Evolutionary conservation across 2,329 filamentous ascomycete genomes (phyloP).

Genomic region (Fusarium neocosmosporiellum): DNA sequence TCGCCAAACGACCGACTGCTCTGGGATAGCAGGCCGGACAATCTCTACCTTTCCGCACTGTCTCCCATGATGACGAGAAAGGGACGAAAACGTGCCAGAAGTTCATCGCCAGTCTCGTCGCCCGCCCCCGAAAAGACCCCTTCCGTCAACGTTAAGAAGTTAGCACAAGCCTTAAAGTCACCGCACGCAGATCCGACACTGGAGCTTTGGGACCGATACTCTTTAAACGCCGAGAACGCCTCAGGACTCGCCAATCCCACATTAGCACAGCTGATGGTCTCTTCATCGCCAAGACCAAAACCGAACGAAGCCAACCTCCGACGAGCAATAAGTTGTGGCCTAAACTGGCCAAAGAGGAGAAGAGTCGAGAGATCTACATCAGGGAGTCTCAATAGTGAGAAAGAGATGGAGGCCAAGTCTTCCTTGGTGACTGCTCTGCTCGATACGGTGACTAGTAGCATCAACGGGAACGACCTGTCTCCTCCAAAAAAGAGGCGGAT

Average conservation of each 20-base stretch:
- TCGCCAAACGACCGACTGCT: slow-evolving; percentile 72
- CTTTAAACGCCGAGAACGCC: slow-evolving; percentile 58
- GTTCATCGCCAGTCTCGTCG: slow-evolving; percentile 79
- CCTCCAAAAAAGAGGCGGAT: slow-evolving; percentile 55
- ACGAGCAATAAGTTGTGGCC: slow-evolving; percentile 75
- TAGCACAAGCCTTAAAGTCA: slow-evolving; percentile 70
- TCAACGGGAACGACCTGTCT: slow-evolving; percentile 57
- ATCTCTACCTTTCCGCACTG: slow-evolving; percentile 53
- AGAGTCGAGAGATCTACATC: slow-evolving; percentile 64
- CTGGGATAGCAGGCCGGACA: slow-evolving; percentile 67
- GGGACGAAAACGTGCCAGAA: slow-evolving; percentile 75
- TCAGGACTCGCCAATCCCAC: slow-evolving; percentile 64
- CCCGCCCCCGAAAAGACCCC: slow-evolving; percentile 64
- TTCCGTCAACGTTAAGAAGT: slow-evolving; percentile 67
- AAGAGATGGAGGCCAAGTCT: slow-evolving; percentile 62
- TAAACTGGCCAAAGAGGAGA: slow-evolving; percentile 78
- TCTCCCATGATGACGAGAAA: slow-evolving; percentile 62
- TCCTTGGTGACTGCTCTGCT: slow-evolving; percentile 72
- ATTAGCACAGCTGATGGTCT: slow-evolving; percentile 74
- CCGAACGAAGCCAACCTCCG: slow-evolving; percentile 59
- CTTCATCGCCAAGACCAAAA: slow-evolving; percentile 75
- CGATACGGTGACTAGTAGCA: slow-evolving; percentile 70
- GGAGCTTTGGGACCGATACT: slow-evolving; percentile 82
- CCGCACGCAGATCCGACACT: slow-evolving; percentile 78
- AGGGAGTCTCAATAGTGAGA: slow-evolving; percentile 46